Percentiles rank a stretch among this genome's conserved stretches.
phyloP scores from a whole-genome alignment of 345 rosid genomes.

The Salix exigua region DNA sequence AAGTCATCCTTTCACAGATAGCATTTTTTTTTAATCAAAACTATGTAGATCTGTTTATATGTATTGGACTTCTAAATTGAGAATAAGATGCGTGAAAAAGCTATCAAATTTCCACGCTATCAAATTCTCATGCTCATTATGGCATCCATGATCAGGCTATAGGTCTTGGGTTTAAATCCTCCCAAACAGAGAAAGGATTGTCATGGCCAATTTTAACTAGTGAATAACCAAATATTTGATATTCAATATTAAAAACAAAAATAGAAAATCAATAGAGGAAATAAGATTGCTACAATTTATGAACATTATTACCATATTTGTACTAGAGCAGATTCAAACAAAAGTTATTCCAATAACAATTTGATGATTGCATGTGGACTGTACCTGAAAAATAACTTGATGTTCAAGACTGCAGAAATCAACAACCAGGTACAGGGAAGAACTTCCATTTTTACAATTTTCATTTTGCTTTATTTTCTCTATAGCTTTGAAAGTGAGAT shows the following conservation, averaged over 20 bases:
- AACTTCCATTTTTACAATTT: slow-evolving; percentile 63
- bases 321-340: background rate
- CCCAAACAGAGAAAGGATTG: background rate
- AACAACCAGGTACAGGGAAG: slow-evolving; percentile 66
- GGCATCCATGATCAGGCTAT: background rate
- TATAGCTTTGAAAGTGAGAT: slow-evolving; percentile 75
- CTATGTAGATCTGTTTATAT: background rate
- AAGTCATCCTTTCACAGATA: no score
- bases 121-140: background rate
- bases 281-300: background rate
- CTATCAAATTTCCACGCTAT: background rate
- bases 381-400: slow-evolving; percentile 94
- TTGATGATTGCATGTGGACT: slow-evolving; percentile 3
- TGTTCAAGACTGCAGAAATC: slow-evolving; percentile 94
- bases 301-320: background rate
- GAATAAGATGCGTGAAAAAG: no score
- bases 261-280: background rate
- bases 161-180: background rate
- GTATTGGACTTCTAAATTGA: background rate
- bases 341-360: background rate
- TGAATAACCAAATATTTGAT: background rate
- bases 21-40: no score
- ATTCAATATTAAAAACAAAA: background rate
- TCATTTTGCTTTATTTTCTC: slow-evolving; percentile 80
- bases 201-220: background rate